Evolutionary conservation across 768 basidiomycete species (phyloP).

Genomic region (Russula emetica): DNA sequence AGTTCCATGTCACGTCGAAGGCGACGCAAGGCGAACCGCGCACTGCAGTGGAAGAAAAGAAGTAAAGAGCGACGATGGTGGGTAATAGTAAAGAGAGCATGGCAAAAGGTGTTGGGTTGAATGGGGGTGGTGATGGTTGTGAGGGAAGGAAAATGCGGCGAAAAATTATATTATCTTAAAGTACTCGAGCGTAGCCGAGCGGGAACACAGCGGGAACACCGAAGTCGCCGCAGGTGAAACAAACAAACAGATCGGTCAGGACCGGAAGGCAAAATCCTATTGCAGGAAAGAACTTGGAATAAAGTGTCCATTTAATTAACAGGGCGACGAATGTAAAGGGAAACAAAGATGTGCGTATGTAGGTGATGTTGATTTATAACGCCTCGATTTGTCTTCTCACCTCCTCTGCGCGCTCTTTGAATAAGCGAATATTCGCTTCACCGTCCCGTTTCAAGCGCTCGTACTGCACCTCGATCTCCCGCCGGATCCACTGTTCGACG

Average conservation of each 20-base stretch:
- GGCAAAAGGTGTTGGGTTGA: neutral
- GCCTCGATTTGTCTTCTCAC: constrained; percentile 37
- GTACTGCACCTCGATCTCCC: constrained; percentile 67
- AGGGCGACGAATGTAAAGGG: neutral
- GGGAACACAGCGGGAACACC: too few relatives aligned
- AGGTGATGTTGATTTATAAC: constrained; percentile 15
- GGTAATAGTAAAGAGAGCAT: constrained; percentile 37
- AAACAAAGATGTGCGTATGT: neutral
- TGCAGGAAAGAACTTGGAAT: neutral
- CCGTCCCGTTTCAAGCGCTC: constrained; percentile 55
- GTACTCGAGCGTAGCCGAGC: too few relatives aligned
- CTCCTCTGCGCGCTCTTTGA: constrained; percentile 43
- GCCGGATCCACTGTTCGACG: constrained; percentile 77
- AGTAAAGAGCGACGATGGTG: constrained; percentile 52
- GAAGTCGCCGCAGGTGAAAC: too few relatives aligned
- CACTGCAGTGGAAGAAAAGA: constrained; percentile 38
- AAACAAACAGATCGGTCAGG: too few relatives aligned
- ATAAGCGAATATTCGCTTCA: constrained; percentile 45
- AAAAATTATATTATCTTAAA: neutral
- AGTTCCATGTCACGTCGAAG: constrained; percentile 78
- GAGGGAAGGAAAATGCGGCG: neutral
- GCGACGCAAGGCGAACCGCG: constrained; percentile 59
- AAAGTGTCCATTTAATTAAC: constrained; percentile 13
- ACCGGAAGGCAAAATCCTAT: neutral
- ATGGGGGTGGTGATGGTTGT: neutral